Percentiles rank a stretch among this genome's conserved stretches.
These are phyloP conservation scores for Hanseniaspora sp. DNA, from an alignment of 1,139 yeast genomes.

Conservation along the genomic window DNA sequence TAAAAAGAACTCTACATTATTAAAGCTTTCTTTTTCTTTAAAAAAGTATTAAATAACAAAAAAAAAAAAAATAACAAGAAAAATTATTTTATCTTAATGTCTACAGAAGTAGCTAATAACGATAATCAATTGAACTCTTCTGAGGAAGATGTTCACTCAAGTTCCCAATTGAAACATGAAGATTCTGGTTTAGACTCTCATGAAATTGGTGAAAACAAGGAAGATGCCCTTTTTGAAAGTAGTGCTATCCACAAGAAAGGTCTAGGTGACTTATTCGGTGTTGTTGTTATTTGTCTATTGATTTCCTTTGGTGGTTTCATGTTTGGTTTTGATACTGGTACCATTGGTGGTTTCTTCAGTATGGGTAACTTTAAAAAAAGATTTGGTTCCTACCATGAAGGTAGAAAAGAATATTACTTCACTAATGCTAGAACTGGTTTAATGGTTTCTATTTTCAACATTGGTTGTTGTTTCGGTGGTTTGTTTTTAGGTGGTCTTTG, in stretches of 20 bases:
- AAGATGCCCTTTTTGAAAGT: conserved; percentile 9
- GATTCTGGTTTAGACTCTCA: conserved; percentile 12
- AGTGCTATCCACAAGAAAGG: conserved; percentile 5
- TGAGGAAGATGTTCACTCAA: conserved; percentile 13
- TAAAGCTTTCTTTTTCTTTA: no score
- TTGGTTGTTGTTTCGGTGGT: conserved; percentile 61
- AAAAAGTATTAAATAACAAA: neutral
- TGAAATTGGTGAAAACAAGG: neutral
- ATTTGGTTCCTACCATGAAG: conserved; percentile 46
- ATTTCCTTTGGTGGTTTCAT: conserved; percentile 29
- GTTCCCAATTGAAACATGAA: conserved; percentile 13
- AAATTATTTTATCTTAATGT: neutral
- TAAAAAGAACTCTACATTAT: no score
- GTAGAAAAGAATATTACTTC: conserved; percentile 32
- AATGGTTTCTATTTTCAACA: conserved; percentile 54
- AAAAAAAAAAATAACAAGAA: neutral
- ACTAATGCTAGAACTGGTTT: conserved; percentile 48
- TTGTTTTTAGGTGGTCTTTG: conserved; percentile 43
- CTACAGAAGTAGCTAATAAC: conserved; percentile 14
- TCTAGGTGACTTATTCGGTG: conserved; percentile 26
- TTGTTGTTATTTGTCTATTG: conserved; percentile 18
- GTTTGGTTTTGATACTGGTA: conserved; percentile 59
- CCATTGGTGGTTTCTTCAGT: conserved; percentile 64
- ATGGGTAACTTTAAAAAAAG: conserved; percentile 49
- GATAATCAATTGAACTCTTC: conserved; percentile 5